Evolutionary conservation across 2,329 filamentous ascomycete species (phyloP), one percentile per base, ranked within the genome.

Genomic region (Trichoderma polysporum): DNA sequence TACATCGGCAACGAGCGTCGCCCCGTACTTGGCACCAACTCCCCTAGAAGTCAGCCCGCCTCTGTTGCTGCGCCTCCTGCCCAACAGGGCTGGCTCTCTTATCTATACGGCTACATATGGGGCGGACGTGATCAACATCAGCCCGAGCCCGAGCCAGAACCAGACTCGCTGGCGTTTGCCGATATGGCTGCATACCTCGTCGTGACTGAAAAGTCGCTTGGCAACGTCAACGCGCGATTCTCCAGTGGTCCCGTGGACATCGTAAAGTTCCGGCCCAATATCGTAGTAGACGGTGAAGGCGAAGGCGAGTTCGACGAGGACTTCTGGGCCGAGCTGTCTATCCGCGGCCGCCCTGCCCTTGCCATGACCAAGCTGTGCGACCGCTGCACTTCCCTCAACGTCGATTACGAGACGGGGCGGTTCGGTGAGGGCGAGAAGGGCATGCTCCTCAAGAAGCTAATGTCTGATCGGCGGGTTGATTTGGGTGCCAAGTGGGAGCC

Each of bases 141-240:
- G 68, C 67, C 5, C 39, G 72, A 37, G 19, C 68, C 68, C 9
- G 77, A 83, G 13, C 70, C 68, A 8, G 77, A 83, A 12, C 74
- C 80, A 13, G 80, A 83, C 39, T 85, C 81, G 73, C 83, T 94
- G 50, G 87, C 86, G 2, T 95, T 94, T 77, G 86, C 88, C 45
- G 92, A 95, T 77, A 86, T 86, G 69, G 91, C 91, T 1, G 90
- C 92, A 0, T 91, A 91, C 75, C 84, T 97, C 15, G 77, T 97
- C 27, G 84, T 90, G 5, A 91, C 89, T 0, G 83, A 88, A 68
- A 84, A 87, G 2, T 95, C 91, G 1, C 83, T 94, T n/a, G 78
- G 82, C 22, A 84, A 91, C 71, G 85, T 96, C 54, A 87, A 85
- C 37, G 75, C 75, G 6, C 83, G 88, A 4, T 77, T 92, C 6